phyloP scores from a whole-genome alignment of 2,329 filamentous ascomycete species.

The Fusarium globosum region DNA sequence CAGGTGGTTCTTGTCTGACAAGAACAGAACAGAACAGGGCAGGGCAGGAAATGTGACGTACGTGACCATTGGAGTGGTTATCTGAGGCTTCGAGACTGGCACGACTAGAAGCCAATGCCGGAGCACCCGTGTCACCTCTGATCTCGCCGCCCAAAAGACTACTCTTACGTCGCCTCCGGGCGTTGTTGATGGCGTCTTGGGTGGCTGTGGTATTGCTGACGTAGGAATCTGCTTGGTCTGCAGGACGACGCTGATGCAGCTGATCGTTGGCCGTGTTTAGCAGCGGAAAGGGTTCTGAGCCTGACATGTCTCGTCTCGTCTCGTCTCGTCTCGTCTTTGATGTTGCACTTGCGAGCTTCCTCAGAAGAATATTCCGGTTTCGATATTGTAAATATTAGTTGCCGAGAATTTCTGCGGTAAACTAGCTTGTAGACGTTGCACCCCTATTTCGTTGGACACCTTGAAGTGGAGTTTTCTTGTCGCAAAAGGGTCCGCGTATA shows the following conservation, averaged over 20 bases:
- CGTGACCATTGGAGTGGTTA: conserved; percentile 23
- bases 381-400: neutral
- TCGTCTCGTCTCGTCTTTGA: conserved; percentile 4
- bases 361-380: neutral
- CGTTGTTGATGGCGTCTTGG: conserved; percentile 49
- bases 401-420: conserved; percentile 6
- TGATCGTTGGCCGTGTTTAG: conserved; percentile 64
- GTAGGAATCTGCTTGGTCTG: conserved; percentile 46
- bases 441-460: conserved; percentile 31
- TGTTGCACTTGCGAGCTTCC: neutral
- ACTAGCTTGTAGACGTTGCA: conserved; percentile 2
- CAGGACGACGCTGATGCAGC: conserved; percentile 51
- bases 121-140: conserved; percentile 66
- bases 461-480: conserved; percentile 27
- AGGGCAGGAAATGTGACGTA: conserved; percentile 17
- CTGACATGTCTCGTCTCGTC: conserved; percentile 53
- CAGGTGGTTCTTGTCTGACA: neutral
- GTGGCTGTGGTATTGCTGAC: conserved; percentile 37
- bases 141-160: conserved; percentile 65
- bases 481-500: neutral
- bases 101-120: conserved; percentile 64
- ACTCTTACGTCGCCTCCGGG: conserved; percentile 65
- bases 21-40: neutral
- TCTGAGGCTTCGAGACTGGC: conserved; percentile 54
- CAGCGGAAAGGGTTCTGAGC: conserved; percentile 66